These are phyloP conservation scores for Mortierella polycephala DNA, from an alignment of 371 early-diverging fungal genomes.

Conservation along the genomic window DNA sequence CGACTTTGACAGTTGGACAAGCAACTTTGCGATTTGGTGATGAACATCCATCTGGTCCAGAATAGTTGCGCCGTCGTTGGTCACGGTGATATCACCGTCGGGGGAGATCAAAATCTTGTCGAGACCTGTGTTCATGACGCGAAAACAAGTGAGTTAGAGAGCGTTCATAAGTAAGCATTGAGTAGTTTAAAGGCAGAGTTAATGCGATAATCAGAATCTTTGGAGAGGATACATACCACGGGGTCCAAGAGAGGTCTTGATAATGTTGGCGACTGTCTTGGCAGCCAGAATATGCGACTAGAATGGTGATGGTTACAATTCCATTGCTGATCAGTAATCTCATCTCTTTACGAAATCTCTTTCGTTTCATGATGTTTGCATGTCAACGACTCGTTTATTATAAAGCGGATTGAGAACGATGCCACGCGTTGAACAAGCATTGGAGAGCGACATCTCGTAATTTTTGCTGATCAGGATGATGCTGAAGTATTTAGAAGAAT, in stretches of 20 bases:
- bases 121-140: slow-evolving; percentile 70
- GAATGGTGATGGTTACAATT: not conserved
- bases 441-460: not conserved
- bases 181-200: not conserved
- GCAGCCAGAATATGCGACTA: slow-evolving; percentile 98
- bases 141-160: not conserved
- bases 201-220: not conserved
- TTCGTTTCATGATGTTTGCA: too few relatives aligned
- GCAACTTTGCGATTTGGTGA: slow-evolving; percentile 98
- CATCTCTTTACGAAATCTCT: not conserved
- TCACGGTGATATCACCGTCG: slow-evolving; percentile 99
- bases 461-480: slow-evolving; percentile 11
- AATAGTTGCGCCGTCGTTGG: slow-evolving; percentile 99
- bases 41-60: slow-evolving; percentile 98
- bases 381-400: too few relatives aligned
- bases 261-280: slow-evolving; percentile 94
- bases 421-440: too few relatives aligned
- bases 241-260: slow-evolving; percentile 99
- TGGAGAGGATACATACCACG: slow-evolving; percentile 73
- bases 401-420: too few relatives aligned
- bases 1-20: slow-evolving; percentile 97
- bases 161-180: not conserved
- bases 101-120: slow-evolving; percentile 99
- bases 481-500: not conserved
- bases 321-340: too few relatives aligned